A percentile compares a stretch with the other conserved stretches of the same genome.
Conservation (phyloP, 495 filamentous ascomycete species). For the Saxispiralis lemnorum region DNA sequence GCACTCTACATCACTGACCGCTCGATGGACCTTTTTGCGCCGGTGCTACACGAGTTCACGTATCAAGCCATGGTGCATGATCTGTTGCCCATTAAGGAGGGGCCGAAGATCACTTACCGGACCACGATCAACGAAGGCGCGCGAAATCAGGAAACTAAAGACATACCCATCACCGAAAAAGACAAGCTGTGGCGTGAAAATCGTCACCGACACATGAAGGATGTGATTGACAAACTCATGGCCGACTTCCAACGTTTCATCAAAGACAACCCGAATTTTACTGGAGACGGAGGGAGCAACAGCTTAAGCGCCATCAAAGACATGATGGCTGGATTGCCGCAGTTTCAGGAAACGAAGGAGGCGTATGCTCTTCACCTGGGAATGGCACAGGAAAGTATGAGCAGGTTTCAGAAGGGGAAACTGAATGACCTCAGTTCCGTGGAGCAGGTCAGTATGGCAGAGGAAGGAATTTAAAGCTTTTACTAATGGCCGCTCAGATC, state of each 20-base stretch:
- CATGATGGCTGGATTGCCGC: slow-evolving; percentile 85
- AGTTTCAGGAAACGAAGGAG: slow-evolving; percentile 88
- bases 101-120: slow-evolving; percentile 72
- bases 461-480: too few species aligned
- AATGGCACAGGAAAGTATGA: slow-evolving; percentile 98
- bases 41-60: slow-evolving; percentile 86
- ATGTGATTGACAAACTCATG: slow-evolving; percentile 85
- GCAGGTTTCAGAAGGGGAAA: slow-evolving; percentile 66
- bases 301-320: slow-evolving; percentile 86
- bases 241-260: slow-evolving; percentile 83
- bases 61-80: slow-evolving; percentile 98
- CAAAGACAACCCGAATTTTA: slow-evolving; percentile 84
- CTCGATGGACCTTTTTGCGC: slow-evolving; percentile 76
- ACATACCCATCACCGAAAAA: slow-evolving; percentile 74
- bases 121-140: slow-evolving; percentile 56
- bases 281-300: slow-evolving; percentile 40
- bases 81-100: slow-evolving; percentile 68
- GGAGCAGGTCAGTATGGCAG: slow-evolving; percentile 39
- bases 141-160: slow-evolving; percentile 54
- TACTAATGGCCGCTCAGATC: slow-evolving; percentile 28
- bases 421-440: slow-evolving; percentile 70
- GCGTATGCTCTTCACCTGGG: slow-evolving; percentile 85
- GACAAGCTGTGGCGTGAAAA: slow-evolving; percentile 90
- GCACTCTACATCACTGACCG: slow-evolving; percentile 76
- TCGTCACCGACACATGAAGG: slow-evolving; percentile 90